phyloP scores from a whole-genome alignment of 345 rosid species.

The Punica granatum region DNA sequence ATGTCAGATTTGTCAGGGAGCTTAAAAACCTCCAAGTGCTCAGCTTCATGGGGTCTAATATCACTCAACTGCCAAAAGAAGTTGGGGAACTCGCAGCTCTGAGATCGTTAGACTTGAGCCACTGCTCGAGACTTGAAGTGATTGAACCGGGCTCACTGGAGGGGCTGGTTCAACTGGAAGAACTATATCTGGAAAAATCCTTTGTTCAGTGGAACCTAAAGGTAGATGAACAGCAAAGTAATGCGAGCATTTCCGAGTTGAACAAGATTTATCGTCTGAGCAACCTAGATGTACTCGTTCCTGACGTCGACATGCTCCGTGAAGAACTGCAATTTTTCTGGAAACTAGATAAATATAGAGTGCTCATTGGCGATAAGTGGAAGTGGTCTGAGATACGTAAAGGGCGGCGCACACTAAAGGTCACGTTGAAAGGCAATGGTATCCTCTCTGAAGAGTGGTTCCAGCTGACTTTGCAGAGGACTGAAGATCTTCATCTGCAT shows the following conservation, averaged over 20 bases:
- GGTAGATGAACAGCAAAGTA: not conserved
- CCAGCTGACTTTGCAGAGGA: not conserved
- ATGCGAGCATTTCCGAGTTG: constrained; percentile 3
- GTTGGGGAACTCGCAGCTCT: not conserved
- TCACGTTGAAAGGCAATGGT: not conserved
- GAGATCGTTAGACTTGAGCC: not conserved
- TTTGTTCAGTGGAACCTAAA: not conserved
- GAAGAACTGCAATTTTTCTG: not conserved
- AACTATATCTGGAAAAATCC: not conserved
- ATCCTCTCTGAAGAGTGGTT: not conserved
- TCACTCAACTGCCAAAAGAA: not conserved
- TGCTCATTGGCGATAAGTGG: not conserved
- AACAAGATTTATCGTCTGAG: not conserved
- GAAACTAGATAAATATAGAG: not conserved
- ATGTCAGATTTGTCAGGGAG: not conserved
- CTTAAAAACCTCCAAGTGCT: not conserved
- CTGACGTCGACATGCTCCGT: not conserved
- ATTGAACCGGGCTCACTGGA: not conserved
- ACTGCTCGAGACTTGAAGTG: fast-evolving
- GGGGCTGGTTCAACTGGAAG: not conserved
- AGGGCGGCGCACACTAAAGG: not conserved
- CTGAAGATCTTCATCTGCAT: not conserved
- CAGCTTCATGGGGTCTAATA: not conserved
- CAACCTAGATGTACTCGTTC: not conserved
- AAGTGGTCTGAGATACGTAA: not conserved